phyloP scores from a whole-genome alignment of 2,329 filamentous ascomycete genomes.

The Achaetomium macrosporum region DNA sequence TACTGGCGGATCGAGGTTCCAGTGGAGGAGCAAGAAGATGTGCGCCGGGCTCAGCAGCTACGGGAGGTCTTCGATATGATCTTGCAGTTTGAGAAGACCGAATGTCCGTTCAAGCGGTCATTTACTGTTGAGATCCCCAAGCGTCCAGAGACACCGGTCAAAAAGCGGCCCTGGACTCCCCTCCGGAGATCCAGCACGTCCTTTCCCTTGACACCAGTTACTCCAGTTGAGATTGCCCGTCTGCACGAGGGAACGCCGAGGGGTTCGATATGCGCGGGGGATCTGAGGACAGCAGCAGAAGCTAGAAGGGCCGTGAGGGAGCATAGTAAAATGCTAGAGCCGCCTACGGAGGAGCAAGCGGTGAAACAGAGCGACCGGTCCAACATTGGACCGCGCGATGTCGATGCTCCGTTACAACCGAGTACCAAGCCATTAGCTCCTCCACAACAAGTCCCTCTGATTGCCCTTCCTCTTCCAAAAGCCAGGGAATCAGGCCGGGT shows the following conservation, averaged over 20 bases:
- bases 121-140: constrained; percentile 72
- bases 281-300: constrained; percentile 6
- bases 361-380: not conserved
- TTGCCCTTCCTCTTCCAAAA: constrained; percentile 31
- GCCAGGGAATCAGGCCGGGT: constrained; percentile 19
- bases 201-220: constrained; percentile 25
- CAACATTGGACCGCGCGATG: not conserved
- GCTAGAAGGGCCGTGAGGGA: constrained; percentile 1
- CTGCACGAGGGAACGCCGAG: constrained; percentile 16
- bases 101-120: constrained; percentile 74
- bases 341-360: constrained; percentile 1
- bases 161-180: constrained; percentile 64
- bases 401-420: constrained; percentile 7
- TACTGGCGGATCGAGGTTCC: constrained; percentile 91
- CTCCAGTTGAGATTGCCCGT: constrained; percentile 21
- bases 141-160: constrained; percentile 56
- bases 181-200: constrained; percentile 30
- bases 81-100: constrained; percentile 79
- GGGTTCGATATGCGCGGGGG: constrained; percentile 13
- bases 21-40: constrained; percentile 56
- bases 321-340: constrained; percentile 2
- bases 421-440: constrained; percentile 17
- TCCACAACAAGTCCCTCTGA: constrained; percentile 34
- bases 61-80: constrained; percentile 65
- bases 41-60: constrained; percentile 57